These are phyloP conservation scores for Auricularia cornea DNA, from an alignment of 768 basidiomycete species.

Conservation along the genomic window DNA sequence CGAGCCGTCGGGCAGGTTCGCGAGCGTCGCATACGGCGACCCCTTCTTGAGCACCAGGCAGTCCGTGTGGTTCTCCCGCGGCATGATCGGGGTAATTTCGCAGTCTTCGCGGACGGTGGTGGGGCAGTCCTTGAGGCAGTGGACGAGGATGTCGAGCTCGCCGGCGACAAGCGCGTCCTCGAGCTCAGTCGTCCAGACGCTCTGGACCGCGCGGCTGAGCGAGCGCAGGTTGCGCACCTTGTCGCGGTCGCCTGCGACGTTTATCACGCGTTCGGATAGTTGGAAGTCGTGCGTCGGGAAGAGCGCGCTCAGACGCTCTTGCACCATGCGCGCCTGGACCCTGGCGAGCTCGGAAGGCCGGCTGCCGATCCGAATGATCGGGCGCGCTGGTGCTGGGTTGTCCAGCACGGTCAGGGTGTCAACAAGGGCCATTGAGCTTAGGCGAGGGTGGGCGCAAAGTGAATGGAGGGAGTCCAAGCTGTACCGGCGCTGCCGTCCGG, in stretches of 20 bases:
- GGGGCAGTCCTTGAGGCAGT: conserved; percentile 89
- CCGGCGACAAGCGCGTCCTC: conserved; percentile 71
- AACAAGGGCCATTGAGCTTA: too few relatives aligned
- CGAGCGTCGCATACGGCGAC: conserved; percentile 55
- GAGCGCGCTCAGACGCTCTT: conserved; percentile 47
- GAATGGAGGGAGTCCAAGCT: too few relatives aligned
- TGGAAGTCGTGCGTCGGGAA: conserved; percentile 45
- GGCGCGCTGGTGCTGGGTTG: too few relatives aligned
- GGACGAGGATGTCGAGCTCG: conserved; percentile 85
- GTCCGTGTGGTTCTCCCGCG: conserved; percentile 85
- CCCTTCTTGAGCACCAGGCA: conserved; percentile 80
- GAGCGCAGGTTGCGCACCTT: conserved; percentile 33
- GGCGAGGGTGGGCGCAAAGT: too few relatives aligned
- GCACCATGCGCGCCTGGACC: conserved; percentile 79
- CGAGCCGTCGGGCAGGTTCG: conserved; percentile 78
- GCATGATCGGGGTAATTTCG: conserved; percentile 72
- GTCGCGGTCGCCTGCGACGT: conserved; percentile 73
- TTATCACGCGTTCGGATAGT: conserved; percentile 26
- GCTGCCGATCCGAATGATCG: neutral
- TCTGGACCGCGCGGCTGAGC: neutral
- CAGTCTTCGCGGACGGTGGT: conserved; percentile 80
- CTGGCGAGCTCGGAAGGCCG: conserved; percentile 68
- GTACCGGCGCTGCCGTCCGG: too few relatives aligned
- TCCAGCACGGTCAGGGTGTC: too few relatives aligned
- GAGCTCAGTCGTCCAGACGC: conserved; percentile 91